Conservation (phyloP, 345 rosid species). For the Corchorus olitorius region DNA sequence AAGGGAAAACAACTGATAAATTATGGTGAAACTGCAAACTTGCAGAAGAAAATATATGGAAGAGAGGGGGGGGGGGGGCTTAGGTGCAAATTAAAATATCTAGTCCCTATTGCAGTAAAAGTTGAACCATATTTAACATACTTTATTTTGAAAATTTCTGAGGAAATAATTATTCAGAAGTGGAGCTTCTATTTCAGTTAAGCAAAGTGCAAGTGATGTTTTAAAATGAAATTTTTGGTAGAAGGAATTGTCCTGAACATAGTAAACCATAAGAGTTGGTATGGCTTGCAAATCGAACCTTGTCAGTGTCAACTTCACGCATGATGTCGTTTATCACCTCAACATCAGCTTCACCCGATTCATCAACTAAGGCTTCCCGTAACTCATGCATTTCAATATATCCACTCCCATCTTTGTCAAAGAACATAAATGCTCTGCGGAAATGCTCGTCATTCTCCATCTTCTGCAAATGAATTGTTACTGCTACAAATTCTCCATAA, state of each 20-base stretch:
- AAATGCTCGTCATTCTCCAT: constrained; percentile 97
- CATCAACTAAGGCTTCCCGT: constrained; percentile 74
- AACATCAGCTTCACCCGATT: constrained; percentile 62
- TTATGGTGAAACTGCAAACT: not conserved
- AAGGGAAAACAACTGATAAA: not conserved
- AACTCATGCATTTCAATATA: constrained; percentile 81
- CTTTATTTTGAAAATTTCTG: not conserved
- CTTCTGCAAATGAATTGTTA: constrained; percentile 95
- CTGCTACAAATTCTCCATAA: constrained; percentile 97
- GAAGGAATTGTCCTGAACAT: not conserved
- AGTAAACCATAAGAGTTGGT: not conserved
- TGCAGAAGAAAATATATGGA: not conserved
- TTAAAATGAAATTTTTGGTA: not conserved
- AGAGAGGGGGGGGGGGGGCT: not conserved
- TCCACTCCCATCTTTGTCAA: constrained; percentile 82
- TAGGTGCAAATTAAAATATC: no score
- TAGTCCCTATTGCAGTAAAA: not conserved
- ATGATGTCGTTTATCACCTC: constrained; percentile 79
- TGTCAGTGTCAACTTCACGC: constrained; percentile 95
- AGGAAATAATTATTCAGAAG: not conserved
- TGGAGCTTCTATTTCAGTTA: not conserved
- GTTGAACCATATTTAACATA: not conserved
- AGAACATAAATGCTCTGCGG: constrained; percentile 87
- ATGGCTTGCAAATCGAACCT: constrained; percentile 46
- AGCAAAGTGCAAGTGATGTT: not conserved